Percentiles rank a stretch among this genome's conserved stretches.
Conservation (phyloP, 352 stramenopile species). For the Pythium guiyangense region DNA sequence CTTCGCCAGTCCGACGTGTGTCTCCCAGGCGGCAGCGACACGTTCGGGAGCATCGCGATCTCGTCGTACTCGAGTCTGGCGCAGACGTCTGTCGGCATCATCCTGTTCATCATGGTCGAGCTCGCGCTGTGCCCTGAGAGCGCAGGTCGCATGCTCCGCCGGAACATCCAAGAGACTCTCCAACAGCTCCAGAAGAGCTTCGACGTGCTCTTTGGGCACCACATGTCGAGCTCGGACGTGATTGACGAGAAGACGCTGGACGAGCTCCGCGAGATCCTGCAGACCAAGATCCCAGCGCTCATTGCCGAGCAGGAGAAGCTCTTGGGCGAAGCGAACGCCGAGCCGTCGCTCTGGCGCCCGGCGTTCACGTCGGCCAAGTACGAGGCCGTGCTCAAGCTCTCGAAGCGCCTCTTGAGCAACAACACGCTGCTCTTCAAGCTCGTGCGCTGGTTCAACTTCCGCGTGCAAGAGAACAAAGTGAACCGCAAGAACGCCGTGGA, state of each 20-base stretch:
- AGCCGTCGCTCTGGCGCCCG: conserved; percentile 67
- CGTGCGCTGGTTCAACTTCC: conserved; percentile 71
- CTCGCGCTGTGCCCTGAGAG: conserved; percentile 65
- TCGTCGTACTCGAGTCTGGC: conserved; percentile 74
- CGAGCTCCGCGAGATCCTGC: conserved; percentile 46
- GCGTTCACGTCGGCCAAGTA: conserved; percentile 77
- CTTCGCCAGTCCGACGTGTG: conserved; percentile 60
- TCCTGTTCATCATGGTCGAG: conserved; percentile 75
- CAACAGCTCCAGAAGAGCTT: conserved; percentile 60
- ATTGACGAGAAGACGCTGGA: conserved; percentile 49
- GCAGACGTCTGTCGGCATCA: conserved; percentile 69
- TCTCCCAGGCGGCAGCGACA: conserved; percentile 30
- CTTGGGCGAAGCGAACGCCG: conserved; percentile 50
- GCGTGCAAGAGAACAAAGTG: conserved; percentile 45
- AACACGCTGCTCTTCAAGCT: conserved; percentile 81
- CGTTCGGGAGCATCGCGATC: conserved; percentile 43
- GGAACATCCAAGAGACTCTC: conserved; percentile 75
- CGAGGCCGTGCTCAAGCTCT: conserved; percentile 53
- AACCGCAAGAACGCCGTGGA: conserved; percentile 33
- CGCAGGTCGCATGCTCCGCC: conserved; percentile 50
- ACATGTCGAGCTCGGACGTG: conserved; percentile 44
- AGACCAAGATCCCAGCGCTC: conserved; percentile 48
- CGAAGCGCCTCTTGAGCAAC: conserved; percentile 70
- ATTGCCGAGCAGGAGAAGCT: conserved; percentile 56
- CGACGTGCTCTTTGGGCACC: conserved; percentile 62